phyloP scores from a whole-genome alignment of 2,329 filamentous ascomycete genomes.

The Helotiales sp. region DNA sequence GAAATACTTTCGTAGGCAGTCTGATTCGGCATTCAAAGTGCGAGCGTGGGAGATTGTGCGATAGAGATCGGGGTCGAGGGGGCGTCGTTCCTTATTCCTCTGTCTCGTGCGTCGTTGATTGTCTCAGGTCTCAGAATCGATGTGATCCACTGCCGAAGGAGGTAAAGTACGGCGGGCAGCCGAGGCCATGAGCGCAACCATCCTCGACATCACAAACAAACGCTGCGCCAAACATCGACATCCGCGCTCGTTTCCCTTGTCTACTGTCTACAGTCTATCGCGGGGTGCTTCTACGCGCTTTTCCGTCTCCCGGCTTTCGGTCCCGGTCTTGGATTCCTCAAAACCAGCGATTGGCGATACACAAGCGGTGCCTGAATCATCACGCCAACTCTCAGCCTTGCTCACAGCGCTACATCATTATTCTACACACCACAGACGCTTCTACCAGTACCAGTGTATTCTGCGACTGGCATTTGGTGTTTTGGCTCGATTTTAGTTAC shows the following conservation, averaged over 20 bases:
- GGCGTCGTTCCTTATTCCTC: not conserved
- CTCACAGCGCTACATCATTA: not conserved
- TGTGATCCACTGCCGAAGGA: not conserved
- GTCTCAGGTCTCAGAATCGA: constrained; percentile 11
- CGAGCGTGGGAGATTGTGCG: not conserved
- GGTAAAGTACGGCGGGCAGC: no score
- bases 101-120: constrained; percentile 11
- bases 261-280: not conserved
- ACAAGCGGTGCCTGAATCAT: constrained; percentile 4
- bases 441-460: not conserved
- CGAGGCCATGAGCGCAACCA: not conserved
- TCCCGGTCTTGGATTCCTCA: not conserved
- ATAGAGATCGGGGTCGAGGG: constrained; percentile 1
- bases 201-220: not conserved
- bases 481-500: no score
- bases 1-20: constrained; percentile 12
- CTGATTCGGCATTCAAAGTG: constrained; percentile 19
- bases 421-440: not conserved
- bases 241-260: not conserved
- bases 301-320: not conserved
- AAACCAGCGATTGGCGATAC: not conserved
- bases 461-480: not conserved
- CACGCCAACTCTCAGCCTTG: constrained; percentile 4
- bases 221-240: not conserved
- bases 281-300: not conserved